Evolutionary conservation across 2,329 filamentous ascomycete genomes (phyloP).

Genomic region (Botryotinia calthae): DNA sequence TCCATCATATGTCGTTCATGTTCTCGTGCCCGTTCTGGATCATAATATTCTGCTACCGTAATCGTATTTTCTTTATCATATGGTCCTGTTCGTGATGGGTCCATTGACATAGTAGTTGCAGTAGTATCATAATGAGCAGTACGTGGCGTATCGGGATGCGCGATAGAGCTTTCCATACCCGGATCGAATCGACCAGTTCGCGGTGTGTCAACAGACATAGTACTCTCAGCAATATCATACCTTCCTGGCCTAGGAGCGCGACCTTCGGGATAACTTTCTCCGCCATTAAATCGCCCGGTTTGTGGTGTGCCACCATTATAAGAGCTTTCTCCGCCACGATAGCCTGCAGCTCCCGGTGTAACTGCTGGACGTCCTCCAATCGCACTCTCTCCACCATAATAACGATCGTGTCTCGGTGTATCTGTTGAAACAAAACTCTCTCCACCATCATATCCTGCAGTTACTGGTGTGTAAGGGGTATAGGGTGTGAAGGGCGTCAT

Average conservation of each 20-base stretch:
- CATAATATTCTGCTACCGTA: constrained; percentile 24
- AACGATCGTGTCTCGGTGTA: constrained; percentile 10
- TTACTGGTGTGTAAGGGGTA: constrained; percentile 13
- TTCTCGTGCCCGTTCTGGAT: constrained; percentile 24
- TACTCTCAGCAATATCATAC: constrained; percentile 16
- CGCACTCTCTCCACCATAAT: background rate
- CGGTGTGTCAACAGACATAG: constrained; percentile 8
- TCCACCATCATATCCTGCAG: constrained; percentile 15
- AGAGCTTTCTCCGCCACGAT: constrained; percentile 12
- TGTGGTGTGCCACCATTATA: constrained; percentile 1
- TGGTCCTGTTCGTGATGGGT: constrained; percentile 18
- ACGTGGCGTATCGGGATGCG: constrained; percentile 15
- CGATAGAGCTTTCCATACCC: constrained; percentile 15
- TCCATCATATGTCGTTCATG: constrained; percentile 20
- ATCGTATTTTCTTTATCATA: constrained; percentile 25
- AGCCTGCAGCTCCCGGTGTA: constrained; percentile 5
- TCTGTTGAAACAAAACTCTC: constrained; percentile 14
- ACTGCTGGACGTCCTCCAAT: constrained; percentile 3
- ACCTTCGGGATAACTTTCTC: constrained; percentile 8
- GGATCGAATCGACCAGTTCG: constrained; percentile 18
- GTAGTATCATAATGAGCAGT: constrained; percentile 35
- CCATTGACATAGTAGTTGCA: constrained; percentile 22
- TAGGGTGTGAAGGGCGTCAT: constrained; percentile 16
- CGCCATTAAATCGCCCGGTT: constrained; percentile 1
- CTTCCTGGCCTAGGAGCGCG: constrained; percentile 11